These are phyloP conservation scores for Crithidia bombi DNA, from an alignment of 208 protist species.

Conservation along the genomic window DNA sequence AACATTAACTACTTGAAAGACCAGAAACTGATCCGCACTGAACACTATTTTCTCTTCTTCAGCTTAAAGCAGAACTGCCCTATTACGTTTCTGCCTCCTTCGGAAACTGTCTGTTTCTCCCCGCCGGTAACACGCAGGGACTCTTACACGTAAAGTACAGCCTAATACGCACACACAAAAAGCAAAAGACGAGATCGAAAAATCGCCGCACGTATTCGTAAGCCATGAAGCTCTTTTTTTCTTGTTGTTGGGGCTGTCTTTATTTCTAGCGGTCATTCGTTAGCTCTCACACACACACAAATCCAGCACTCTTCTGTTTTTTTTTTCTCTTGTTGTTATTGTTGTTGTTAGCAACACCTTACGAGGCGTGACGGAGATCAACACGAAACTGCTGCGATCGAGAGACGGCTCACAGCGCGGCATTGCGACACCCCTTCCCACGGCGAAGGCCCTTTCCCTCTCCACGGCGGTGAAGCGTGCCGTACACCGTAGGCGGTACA, in stretches of 20 bases:
- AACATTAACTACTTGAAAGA: neutral
- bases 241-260: no score
- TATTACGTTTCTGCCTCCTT: no score
- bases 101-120: no score
- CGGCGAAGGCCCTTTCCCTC: neutral
- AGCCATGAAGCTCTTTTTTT: no score
- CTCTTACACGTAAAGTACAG: neutral
- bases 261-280: no score
- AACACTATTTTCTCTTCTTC: no score
- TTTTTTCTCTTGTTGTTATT: neutral
- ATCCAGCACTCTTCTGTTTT: slow-evolving; percentile 1
- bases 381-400: neutral
- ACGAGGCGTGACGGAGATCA: neutral
- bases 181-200: no score
- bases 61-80: no score
- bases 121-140: neutral
- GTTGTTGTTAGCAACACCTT: neutral
- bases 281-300: neutral
- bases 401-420: neutral
- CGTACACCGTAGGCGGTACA: neutral
- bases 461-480: neutral
- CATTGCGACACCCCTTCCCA: neutral
- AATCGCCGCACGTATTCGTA: no score
- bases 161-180: no score
- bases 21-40: neutral